Evolutionary conservation across 371 early-diverging fungal species (phyloP), one percentile per base, ranked within the genome.

Genomic region (Gilbertella persicaria): DNA sequence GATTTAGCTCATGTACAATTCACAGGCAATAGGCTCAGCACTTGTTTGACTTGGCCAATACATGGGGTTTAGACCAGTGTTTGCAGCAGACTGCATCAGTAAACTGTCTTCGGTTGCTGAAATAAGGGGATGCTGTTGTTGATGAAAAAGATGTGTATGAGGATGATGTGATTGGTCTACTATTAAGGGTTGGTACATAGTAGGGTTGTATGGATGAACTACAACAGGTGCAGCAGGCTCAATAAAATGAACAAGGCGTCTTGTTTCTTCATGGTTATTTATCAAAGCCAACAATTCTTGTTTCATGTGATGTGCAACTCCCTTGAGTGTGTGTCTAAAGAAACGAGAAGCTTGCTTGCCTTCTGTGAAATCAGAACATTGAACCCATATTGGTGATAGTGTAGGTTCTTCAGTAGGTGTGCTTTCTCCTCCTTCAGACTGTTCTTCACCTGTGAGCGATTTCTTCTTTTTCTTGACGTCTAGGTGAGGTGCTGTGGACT

Each of bases 281-380:
- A 67, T 67, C 39, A 77, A 39, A n/a, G 62, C 50, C 21, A 67
- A 35, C 13, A 78, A 25, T 48, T 85, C 84, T 57, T 76, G 71
- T 58, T 79, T 80, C 42, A 87, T 49, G 6, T 67, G 58, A 28
- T 77, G 69, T 4, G 80, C 66, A 9, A 82, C 50, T 4, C 87
- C 87, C 44, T 82, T 80, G 33, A 88, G 67, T 6, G 87, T 75
- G 50, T 90, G 91, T 38, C 80, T 71, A 47, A 76, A 77, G 58
- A 81, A 78, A 9, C 80, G 53, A 17, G 87, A 81, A 5, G 89
- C 89, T 71, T 89, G 88, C 54, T 77, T 79, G 49, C 75, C 75
- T 56, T 89, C 89, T 10, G 89, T 90, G 51, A 91, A 91, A 58
- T 91, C 91, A 23, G 81, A 79, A 66, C 89, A 88, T 54, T 82